A percentile compares a stretch with the other conserved stretches of the same genome.
Evolutionary conservation across 2,329 filamentous ascomycete species (phyloP).

Genomic region (Dryadomyces sulphureus): DNA sequence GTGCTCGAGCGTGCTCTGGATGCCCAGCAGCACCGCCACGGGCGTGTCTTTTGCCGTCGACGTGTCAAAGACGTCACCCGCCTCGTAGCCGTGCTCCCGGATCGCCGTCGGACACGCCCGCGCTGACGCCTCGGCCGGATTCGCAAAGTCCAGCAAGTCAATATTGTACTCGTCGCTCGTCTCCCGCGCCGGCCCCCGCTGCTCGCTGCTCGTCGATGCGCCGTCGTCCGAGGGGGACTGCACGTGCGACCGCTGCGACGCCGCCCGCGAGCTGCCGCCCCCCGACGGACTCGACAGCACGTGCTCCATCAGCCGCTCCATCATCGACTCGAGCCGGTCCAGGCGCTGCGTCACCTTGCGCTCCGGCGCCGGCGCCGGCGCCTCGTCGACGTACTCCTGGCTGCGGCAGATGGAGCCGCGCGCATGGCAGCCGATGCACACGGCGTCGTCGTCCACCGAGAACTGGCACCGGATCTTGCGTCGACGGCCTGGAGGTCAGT

Average conservation of each 20-base stretch:
- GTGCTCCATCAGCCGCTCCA: conserved; percentile 28
- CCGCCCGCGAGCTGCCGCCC: neutral
- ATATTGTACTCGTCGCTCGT: too few species aligned
- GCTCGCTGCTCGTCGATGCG: neutral
- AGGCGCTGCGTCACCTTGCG: conserved; percentile 26
- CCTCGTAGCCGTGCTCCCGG: conserved; percentile 7
- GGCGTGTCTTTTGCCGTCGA: conserved; percentile 17
- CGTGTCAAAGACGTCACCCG: conserved; percentile 15
- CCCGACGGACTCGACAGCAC: conserved; percentile 9
- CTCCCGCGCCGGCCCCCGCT: neutral
- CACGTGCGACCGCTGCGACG: neutral
- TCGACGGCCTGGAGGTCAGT: conserved; percentile 18
- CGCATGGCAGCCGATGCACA: conserved; percentile 28
- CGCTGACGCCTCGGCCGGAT: conserved; percentile 4
- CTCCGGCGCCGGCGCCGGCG: conserved; percentile 17
- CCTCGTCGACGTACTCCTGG: conserved; percentile 27
- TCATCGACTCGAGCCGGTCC: conserved; percentile 29
- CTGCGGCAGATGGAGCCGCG: conserved; percentile 26
- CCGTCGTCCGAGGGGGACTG: neutral
- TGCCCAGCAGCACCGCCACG: conserved; percentile 16
- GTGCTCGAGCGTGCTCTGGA: conserved; percentile 9
- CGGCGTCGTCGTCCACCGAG: conserved; percentile 19
- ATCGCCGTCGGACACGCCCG: conserved; percentile 6
- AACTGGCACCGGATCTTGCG: conserved; percentile 35
- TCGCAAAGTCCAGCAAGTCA: neutral